Conservation (phyloP, 2,329 filamentous ascomycete genomes). For the Orbilia oligospora region DNA sequence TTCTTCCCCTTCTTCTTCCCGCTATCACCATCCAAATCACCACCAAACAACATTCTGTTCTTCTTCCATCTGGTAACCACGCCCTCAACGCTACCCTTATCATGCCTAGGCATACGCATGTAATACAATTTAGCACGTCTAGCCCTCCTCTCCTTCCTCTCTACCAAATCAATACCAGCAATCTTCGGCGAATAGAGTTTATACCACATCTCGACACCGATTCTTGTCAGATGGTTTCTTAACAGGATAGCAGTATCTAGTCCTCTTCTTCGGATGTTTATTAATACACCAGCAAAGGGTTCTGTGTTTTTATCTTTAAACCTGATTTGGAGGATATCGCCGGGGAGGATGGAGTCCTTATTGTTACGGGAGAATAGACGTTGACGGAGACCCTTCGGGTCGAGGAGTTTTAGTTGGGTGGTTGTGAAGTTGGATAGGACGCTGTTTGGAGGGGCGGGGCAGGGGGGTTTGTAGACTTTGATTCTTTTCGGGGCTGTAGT, state of each 20-base stretch:
- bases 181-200: conserved; percentile 95
- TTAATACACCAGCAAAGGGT: conserved; percentile 88
- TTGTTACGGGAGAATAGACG: conserved; percentile 84
- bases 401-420: conserved; percentile 80
- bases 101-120: conserved; percentile 87
- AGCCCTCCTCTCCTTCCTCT: conserved; percentile 83
- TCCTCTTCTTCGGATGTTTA: conserved; percentile 88
- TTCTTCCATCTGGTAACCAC: conserved; percentile 76
- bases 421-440: conserved; percentile 78
- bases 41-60: not conserved
- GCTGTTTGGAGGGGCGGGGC: conserved; percentile 74
- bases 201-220: conserved; percentile 96
- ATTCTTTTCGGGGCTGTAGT: conserved; percentile 68
- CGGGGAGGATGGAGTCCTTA: conserved; percentile 82
- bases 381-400: conserved; percentile 85
- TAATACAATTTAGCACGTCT: conserved; percentile 90
- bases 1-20: conserved; percentile 63
- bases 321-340: conserved; percentile 92
- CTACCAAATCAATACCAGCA: conserved; percentile 91
- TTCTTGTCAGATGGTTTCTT: conserved; percentile 85
- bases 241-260: conserved; percentile 90
- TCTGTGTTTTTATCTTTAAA: conserved; percentile 80
- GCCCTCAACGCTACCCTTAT: conserved; percentile 86
- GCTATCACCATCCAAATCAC: conserved; percentile 45
- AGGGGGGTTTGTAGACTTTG: conserved; percentile 68